Percentiles rank a stretch among this genome's conserved stretches.
These are phyloP conservation scores for Colletotrichum musicola DNA, from an alignment of 2,329 filamentous ascomycete species.

Conservation along the genomic window DNA sequence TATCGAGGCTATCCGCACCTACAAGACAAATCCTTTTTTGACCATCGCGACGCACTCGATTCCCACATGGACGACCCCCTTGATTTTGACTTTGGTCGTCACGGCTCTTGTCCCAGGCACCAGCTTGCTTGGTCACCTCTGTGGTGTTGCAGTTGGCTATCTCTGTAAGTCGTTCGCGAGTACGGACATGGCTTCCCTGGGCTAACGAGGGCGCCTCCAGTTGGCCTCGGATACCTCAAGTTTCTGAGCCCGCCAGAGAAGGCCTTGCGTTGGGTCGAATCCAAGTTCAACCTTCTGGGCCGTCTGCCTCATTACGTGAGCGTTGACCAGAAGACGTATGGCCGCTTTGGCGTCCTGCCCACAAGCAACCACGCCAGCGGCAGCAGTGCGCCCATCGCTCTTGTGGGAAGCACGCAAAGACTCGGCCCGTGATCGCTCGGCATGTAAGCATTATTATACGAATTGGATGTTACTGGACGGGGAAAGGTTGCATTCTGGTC, in stretches of 20 bases:
- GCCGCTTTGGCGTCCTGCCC: slow-evolving; percentile 89
- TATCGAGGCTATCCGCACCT: slow-evolving; percentile 88
- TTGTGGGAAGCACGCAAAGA: slow-evolving; percentile 75
- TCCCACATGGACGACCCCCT: slow-evolving; percentile 91
- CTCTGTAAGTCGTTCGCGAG: slow-evolving; percentile 71
- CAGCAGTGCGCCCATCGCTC: slow-evolving; percentile 66
- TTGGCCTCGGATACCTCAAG: slow-evolving; percentile 88
- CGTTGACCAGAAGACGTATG: slow-evolving; percentile 95
- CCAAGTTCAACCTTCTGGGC: slow-evolving; percentile 85
- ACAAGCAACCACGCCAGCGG: slow-evolving; percentile 57
- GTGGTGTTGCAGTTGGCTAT: slow-evolving; percentile 87
- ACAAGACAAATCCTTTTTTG: slow-evolving; percentile 83
- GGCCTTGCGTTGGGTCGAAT: slow-evolving; percentile 88
- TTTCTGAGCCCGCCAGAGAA: slow-evolving; percentile 91
- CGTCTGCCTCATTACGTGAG: slow-evolving; percentile 92
- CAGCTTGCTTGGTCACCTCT: slow-evolving; percentile 88
- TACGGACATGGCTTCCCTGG: neutral
- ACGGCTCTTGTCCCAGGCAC: slow-evolving; percentile 83
- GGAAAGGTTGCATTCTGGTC: slow-evolving; percentile 5
- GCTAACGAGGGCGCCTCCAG: slow-evolving; percentile 56
- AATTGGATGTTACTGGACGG: neutral
- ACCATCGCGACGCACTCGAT: slow-evolving; percentile 74
- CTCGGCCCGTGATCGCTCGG: slow-evolving; percentile 70
- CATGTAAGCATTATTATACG: slow-evolving; percentile 13
- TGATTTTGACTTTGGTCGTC: slow-evolving; percentile 81